Percentiles rank a stretch among this genome's conserved stretches.
Evolutionary conservation across 768 basidiomycete species (phyloP).

Genomic region (Hygrocybe punicea): DNA sequence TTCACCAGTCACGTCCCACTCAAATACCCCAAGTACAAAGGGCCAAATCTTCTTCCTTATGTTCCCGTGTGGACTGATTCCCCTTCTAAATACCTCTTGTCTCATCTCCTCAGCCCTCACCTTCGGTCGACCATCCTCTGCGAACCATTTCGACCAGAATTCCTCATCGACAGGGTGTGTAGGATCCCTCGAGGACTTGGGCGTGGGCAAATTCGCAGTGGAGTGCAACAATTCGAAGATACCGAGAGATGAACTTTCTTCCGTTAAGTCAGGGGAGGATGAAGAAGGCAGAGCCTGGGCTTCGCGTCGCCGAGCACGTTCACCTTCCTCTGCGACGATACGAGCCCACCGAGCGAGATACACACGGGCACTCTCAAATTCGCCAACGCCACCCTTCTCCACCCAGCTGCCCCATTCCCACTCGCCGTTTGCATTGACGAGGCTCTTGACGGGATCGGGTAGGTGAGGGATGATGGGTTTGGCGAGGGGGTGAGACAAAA

Average conservation of each 20-base stretch:
- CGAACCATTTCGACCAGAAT: conserved; percentile 79
- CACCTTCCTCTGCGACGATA: conserved; percentile 96
- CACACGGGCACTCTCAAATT: conserved; percentile 94
- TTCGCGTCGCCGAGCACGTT: conserved; percentile 79
- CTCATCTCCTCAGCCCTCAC: conserved; percentile 67
- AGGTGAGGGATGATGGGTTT: conserved; percentile 95
- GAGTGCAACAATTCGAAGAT: conserved; percentile 85
- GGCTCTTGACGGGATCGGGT: conserved; percentile 86
- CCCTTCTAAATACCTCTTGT: conserved; percentile 74
- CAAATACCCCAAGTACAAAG: conserved; percentile 77
- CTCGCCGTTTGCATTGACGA: conserved; percentile 88
- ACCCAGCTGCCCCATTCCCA: conserved; percentile 94
- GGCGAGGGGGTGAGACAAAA: conserved; percentile 91
- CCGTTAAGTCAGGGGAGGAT: conserved; percentile 44
- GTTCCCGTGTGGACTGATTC: conserved; percentile 51
- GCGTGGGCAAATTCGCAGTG: conserved; percentile 74
- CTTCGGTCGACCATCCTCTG: conserved; percentile 61
- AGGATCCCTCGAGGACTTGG: conserved; percentile 80
- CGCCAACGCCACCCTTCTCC: conserved; percentile 87
- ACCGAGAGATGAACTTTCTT: conserved; percentile 73
- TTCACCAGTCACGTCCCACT: conserved; percentile 67
- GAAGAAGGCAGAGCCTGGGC: conserved; percentile 62
- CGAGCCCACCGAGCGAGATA: conserved; percentile 97
- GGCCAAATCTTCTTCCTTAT: conserved; percentile 84
- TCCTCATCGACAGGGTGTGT: conserved; percentile 68